phyloP scores from a whole-genome alignment of 2,329 filamentous ascomycete genomes.

The Penicillium sp. region DNA sequence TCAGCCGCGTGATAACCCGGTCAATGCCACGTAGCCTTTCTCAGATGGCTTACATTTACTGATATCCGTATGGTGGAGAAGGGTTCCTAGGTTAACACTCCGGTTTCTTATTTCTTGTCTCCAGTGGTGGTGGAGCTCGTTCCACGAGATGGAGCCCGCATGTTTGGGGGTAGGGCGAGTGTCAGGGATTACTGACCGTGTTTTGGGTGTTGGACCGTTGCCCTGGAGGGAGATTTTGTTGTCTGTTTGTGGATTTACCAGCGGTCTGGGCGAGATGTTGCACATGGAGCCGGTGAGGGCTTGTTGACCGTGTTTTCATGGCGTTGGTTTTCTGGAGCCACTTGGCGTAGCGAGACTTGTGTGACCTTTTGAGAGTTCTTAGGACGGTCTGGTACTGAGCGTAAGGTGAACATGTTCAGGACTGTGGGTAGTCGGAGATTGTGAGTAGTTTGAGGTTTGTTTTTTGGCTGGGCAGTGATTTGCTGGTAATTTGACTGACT shows the following conservation, averaged over 20 bases:
- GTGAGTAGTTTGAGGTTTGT: background rate
- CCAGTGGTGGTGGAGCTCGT: background rate
- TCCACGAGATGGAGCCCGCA: background rate
- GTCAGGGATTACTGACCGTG: background rate
- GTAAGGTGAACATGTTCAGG: background rate
- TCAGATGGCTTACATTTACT: slow-evolving; percentile 5
- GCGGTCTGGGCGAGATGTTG: slow-evolving; percentile 8
- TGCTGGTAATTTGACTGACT: background rate
- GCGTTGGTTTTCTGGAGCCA: slow-evolving; percentile 1
- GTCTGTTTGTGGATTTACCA: slow-evolving; percentile 3
- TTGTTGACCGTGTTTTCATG: background rate
- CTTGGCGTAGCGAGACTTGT: slow-evolving; percentile 8
- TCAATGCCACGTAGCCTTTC: background rate
- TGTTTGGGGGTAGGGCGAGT: background rate
- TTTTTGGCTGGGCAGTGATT: background rate
- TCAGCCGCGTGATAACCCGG: slow-evolving; percentile 13
- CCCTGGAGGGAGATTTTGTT: background rate
- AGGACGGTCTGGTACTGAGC: background rate
- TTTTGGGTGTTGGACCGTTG: background rate
- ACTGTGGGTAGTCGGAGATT: background rate
- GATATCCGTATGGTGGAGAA: background rate
- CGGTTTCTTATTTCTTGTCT: background rate
- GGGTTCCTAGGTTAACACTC: background rate
- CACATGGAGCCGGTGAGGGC: slow-evolving; percentile 1
- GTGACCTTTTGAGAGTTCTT: background rate